Evolutionary conservation across 2,329 filamentous ascomycete species (phyloP).

Genomic region (Aspergillus neoniger): DNA sequence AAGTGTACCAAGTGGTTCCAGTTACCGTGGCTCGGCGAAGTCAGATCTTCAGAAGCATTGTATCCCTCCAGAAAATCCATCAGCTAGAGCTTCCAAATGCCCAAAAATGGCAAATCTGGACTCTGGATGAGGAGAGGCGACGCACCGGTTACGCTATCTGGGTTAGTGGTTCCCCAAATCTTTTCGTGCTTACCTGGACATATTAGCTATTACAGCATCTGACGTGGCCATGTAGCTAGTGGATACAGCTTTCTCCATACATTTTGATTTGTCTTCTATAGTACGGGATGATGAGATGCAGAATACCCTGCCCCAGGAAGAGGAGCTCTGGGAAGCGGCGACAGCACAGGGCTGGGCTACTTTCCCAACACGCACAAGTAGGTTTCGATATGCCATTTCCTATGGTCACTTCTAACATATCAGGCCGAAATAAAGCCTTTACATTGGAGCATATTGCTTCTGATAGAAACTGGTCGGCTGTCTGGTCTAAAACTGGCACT

Average conservation of each 20-base stretch:
- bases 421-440: not conserved
- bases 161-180: not conserved
- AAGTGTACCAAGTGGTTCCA: not conserved
- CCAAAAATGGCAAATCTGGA: conserved; percentile 1
- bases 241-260: not conserved
- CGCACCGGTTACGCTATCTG: not conserved
- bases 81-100: not conserved
- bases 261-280: not conserved
- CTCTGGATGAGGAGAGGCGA: not conserved
- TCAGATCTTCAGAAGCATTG: not conserved
- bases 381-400: not conserved
- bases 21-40: not conserved
- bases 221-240: not conserved
- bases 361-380: not conserved
- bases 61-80: not conserved
- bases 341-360: not conserved
- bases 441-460: not conserved
- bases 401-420: not conserved
- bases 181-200: not conserved
- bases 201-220: not conserved
- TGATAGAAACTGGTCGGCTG: not conserved
- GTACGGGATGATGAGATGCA: not conserved
- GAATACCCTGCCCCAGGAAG: not conserved
- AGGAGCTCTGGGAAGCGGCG: not conserved
- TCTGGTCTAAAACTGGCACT: not conserved